Conservation (phyloP, 352 stramenopile species). For the Phytopythium delawarense region DNA sequence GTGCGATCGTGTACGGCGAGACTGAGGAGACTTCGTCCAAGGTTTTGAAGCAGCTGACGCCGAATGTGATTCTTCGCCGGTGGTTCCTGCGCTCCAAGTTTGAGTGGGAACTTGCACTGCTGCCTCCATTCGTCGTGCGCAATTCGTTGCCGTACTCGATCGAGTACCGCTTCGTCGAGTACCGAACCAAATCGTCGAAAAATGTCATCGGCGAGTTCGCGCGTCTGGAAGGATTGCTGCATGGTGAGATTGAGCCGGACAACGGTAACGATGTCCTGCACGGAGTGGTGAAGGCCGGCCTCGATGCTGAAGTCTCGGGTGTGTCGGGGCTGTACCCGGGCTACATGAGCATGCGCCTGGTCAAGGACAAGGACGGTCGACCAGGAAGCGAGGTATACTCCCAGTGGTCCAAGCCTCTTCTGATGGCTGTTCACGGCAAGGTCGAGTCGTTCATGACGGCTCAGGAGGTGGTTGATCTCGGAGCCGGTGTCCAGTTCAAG, state of each 20-base stretch:
- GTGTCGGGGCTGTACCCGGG: conserved; percentile 64
- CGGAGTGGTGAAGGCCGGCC: conserved; percentile 58
- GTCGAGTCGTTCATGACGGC: conserved; percentile 75
- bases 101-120: conserved; percentile 74
- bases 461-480: conserved; percentile 48
- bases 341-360: conserved; percentile 67
- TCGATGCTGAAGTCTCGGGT: conserved; percentile 71
- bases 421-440: conserved; percentile 78
- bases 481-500: conserved; percentile 54
- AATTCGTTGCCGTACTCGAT: conserved; percentile 84
- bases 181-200: conserved; percentile 49
- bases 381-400: conserved; percentile 27
- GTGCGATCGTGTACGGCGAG: conserved; percentile 71
- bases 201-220: conserved; percentile 53
- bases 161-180: conserved; percentile 84
- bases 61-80: conserved; percentile 70
- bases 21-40: conserved; percentile 74
- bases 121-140: conserved; percentile 81
- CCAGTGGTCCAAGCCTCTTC: conserved; percentile 74
- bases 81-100: conserved; percentile 75
- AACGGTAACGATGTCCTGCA: conserved; percentile 34
- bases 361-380: conserved; percentile 25
- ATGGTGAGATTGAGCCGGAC: conserved; percentile 23
- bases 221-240: conserved; percentile 56
- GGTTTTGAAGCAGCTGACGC: conserved; percentile 63